Evolutionary conservation across 176 grass and related monocot species (phyloP), one percentile per base, ranked within the genome.

Genomic region (Carex myosuroides): DNA sequence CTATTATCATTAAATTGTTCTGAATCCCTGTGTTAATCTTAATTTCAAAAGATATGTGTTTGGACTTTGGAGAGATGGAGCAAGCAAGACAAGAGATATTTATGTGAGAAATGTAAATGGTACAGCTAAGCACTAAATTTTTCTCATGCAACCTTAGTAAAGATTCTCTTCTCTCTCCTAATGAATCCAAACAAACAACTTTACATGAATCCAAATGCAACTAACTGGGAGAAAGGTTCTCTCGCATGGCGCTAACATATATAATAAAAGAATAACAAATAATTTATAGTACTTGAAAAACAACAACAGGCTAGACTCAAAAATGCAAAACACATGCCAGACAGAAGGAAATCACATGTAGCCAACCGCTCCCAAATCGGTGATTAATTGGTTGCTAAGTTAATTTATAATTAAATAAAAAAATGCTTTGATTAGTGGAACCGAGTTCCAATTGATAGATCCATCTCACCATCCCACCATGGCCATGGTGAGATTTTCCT

Each of bases 401-500:
- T 82, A 48, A 42, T 62, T 63, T 65, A 24, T 29, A 67, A 82
- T 67, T 48, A 46, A 41, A 53, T 82, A 41, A 66, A 82, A 6
- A 48, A 11, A 50, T 44, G 41, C 39, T 26, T 67, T 67, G 77
- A 56, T 87, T 68, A 83, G 67, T 87, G 85, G 67, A 87, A 79
- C 37, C 39, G n/a, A 54, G 79, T 82, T 70, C 16, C 79, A 64
- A 6, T 54, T 82, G 85, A 83, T 83, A 82, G 85, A 83, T 82
- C 79, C 85, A 83, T 70, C 67, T 77, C 79, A 83, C 65, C 79
- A 55, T 60, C 85, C 85, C 64, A 86, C 77, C 71, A 79, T 53
- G 70, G 44, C 22, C 42, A 26, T 53, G n/a, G 5, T 21, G 70
- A 42, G 10, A 73, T 39, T 39, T 39, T 5, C 18, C 3, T 16